A percentile compares a stretch with the other conserved stretches of the same genome.
These are phyloP conservation scores for Afroboletus lepidellus DNA, from an alignment of 1,284 basidiomycete species.

Conservation along the genomic window DNA sequence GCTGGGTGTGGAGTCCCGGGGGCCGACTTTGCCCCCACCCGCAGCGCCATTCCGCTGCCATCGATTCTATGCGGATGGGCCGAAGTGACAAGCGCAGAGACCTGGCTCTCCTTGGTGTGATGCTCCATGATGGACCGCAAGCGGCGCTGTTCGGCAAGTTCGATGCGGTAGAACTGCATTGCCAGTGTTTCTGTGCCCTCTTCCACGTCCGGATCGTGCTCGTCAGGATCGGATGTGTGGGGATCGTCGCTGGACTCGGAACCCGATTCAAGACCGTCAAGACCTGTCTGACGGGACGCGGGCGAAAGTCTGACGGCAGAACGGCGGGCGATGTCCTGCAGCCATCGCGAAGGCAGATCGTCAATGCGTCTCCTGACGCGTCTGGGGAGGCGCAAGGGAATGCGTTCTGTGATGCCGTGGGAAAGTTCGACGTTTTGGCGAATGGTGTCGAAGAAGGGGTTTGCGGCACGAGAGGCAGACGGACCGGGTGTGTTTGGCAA, in stretches of 20 bases:
- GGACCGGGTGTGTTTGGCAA: conserved; percentile 24
- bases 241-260: conserved; percentile 36
- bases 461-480: conserved; percentile 36
- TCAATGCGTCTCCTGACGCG: conserved; percentile 59
- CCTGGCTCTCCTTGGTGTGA: conserved; percentile 61
- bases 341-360: conserved; percentile 82
- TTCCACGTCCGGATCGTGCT: conserved; percentile 44
- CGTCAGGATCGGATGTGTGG: conserved; percentile 36
- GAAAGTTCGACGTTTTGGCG: conserved; percentile 92
- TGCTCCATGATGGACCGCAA: conserved; percentile 92
- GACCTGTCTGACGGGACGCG: conserved; percentile 73
- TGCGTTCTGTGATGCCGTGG: conserved; percentile 81
- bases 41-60: conserved; percentile 5
- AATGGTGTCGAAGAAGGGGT: conserved; percentile 94
- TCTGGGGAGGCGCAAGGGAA: conserved; percentile 71
- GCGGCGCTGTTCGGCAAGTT: conserved; percentile 86
- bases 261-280: conserved; percentile 53
- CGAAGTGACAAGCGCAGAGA: conserved; percentile 1
- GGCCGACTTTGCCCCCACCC: conserved; percentile 20
- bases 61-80: conserved; percentile 8
- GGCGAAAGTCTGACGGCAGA: conserved; percentile 33
- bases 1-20: conserved; percentile 24
- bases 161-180: conserved; percentile 88
- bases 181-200: conserved; percentile 80
- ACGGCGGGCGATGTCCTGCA: conserved; percentile 68